Evolutionary conservation across 2,329 filamentous ascomycete genomes (phyloP).

Genomic region (Aspergillus sp.): DNA sequence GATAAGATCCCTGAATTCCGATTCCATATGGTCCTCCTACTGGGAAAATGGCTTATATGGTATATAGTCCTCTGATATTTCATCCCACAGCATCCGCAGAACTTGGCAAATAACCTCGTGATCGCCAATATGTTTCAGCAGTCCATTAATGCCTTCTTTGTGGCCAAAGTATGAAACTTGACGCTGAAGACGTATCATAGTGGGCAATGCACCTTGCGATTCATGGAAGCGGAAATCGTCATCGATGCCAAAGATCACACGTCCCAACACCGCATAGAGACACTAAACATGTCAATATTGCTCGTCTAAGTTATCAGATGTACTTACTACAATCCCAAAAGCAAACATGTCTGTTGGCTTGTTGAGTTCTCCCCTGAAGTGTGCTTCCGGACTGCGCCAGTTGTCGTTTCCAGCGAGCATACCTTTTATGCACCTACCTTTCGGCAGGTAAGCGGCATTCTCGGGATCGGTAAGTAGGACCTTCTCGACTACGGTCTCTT

Average conservation of each 20-base stretch:
- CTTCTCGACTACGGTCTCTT: constrained; percentile 20
- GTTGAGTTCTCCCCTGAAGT: constrained; percentile 30
- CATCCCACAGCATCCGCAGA: constrained; percentile 38
- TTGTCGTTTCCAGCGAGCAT: constrained; percentile 33
- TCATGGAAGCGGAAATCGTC: constrained; percentile 36
- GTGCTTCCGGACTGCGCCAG: constrained; percentile 39
- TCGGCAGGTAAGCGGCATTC: constrained; percentile 38
- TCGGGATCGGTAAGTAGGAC: constrained; percentile 34
- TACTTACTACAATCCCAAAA: constrained; percentile 32
- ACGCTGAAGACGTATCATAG: constrained; percentile 44
- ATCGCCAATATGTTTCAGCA: constrained; percentile 39
- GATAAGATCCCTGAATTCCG: constrained; percentile 32
- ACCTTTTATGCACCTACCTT: constrained; percentile 29
- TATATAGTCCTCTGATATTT: constrained; percentile 31
- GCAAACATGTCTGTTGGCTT: constrained; percentile 39
- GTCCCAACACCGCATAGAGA: constrained; percentile 50
- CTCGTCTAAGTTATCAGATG: not conserved
- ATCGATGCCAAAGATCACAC: constrained; percentile 44
- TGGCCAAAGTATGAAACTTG: constrained; percentile 53
- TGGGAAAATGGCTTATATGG: constrained; percentile 35
- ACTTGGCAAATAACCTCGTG: constrained; percentile 33
- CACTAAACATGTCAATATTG: constrained; percentile 33
- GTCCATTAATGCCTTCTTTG: constrained; percentile 41
- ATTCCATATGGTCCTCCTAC: constrained; percentile 31
- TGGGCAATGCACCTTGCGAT: constrained; percentile 36